Percentiles rank a stretch among this genome's conserved stretches.
phyloP scores from a whole-genome alignment of 345 rosid species.

The Eutrema japonicum region DNA sequence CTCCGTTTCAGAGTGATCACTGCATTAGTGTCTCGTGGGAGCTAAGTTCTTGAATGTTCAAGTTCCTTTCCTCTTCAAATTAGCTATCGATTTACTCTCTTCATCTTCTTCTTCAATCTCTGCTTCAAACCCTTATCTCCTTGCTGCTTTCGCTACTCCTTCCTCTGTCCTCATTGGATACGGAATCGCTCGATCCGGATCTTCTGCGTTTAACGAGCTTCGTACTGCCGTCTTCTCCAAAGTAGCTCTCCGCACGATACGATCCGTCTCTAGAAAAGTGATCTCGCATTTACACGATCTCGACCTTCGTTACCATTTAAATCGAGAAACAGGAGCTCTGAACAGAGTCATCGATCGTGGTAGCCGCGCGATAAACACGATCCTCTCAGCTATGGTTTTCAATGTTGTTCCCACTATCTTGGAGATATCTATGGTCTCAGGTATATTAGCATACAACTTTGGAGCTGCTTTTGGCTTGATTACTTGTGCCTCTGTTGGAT shows the following conservation, averaged over 20 bases:
- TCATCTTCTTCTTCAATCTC: constrained; percentile 55
- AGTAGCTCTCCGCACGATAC: constrained; percentile 81
- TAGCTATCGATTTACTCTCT: constrained; percentile 83
- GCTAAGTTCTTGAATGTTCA: constrained; percentile 87
- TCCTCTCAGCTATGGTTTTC: constrained; percentile 89
- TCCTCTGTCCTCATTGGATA: constrained; percentile 78
- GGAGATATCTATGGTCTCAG: constrained; percentile 93
- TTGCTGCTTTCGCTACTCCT: constrained; percentile 82
- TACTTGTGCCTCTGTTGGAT: constrained; percentile 79
- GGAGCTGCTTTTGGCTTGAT: constrained; percentile 87
- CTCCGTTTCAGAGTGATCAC: constrained; percentile 77
- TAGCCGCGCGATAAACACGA: constrained; percentile 87
- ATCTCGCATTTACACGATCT: constrained; percentile 86
- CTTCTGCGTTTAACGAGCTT: constrained; percentile 89
- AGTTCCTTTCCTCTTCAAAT: constrained; percentile 92
- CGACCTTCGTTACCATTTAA: constrained; percentile 86
- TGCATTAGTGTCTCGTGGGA: constrained; percentile 81
- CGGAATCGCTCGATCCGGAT: constrained; percentile 81
- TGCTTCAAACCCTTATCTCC: constrained; percentile 58
- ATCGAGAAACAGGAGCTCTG: constrained; percentile 95
- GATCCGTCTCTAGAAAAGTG: constrained; percentile 83
- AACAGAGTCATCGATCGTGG: constrained; percentile 94
- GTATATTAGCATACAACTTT: constrained; percentile 88
- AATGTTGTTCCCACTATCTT: constrained; percentile 86
- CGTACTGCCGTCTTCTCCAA: constrained; percentile 90